These are phyloP conservation scores for Phalaenopsis equestris DNA, from an alignment of 106 monocot genomes.

Conservation along the genomic window DNA sequence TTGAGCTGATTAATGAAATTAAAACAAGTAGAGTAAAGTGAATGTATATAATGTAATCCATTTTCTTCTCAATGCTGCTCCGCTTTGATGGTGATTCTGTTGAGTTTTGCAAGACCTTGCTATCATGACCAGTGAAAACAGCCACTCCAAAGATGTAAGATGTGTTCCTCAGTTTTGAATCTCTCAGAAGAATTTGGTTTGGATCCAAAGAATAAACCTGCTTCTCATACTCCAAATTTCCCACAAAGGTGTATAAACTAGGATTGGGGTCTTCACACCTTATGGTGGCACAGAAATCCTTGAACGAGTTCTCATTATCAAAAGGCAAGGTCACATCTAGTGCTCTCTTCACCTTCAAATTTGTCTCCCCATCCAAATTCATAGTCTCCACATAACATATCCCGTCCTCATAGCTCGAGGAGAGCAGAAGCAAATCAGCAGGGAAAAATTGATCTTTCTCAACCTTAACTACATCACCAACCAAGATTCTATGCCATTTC, in stretches of 20 bases:
- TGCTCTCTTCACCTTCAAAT: constrained; percentile 90
- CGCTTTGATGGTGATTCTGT: constrained; percentile 83
- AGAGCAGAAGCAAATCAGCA: constrained; percentile 54
- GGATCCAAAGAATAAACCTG: constrained; percentile 74
- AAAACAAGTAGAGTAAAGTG: constrained; percentile 76
- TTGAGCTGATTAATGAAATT: constrained; percentile 82
- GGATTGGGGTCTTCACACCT: constrained; percentile 93
- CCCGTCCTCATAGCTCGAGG: constrained; percentile 66
- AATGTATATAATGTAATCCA: constrained; percentile 80
- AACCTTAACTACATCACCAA: constrained; percentile 68
- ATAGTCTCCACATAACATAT: constrained; percentile 94
- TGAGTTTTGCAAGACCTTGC: constrained; percentile 95
- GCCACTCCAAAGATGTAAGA: constrained; percentile 76
- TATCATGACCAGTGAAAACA: constrained; percentile 91
- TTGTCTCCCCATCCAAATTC: constrained; percentile 97
- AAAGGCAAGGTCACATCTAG: constrained; percentile 71
- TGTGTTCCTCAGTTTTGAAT: constrained; percentile 94
- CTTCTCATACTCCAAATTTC: constrained; percentile 83
- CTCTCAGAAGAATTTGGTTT: constrained; percentile 79
- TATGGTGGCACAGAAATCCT: constrained; percentile 58
- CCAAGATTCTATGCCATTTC: constrained; percentile 54
- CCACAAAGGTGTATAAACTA: constrained; percentile 79
- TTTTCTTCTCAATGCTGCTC: constrained; percentile 85
- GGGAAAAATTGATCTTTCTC: constrained; percentile 78
- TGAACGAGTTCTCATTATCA: constrained; percentile 59